Percentiles rank a stretch among this genome's conserved stretches.
phyloP scores from a whole-genome alignment of 1,139 yeast species.

The Diutina ranongensis region DNA sequence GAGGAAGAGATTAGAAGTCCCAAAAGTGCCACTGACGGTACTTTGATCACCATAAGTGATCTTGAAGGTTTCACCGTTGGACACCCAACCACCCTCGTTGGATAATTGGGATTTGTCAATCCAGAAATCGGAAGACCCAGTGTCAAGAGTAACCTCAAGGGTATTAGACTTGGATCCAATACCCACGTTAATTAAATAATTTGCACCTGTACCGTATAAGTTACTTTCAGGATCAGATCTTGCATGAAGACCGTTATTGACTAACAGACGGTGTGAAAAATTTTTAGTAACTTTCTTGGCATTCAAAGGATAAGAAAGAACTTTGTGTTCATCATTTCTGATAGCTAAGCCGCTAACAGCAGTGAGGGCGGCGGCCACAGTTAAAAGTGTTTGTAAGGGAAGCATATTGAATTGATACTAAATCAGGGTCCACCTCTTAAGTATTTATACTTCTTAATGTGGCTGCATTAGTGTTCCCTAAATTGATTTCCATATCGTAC shows the following conservation, averaged over 20 bases:
- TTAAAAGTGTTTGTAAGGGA: neutral
- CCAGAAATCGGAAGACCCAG: conserved; percentile 11
- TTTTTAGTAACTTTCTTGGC: no score
- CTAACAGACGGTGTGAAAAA: no score
- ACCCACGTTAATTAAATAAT: neutral
- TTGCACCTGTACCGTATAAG: neutral
- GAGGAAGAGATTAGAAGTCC: conserved; percentile 7
- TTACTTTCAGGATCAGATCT: neutral
- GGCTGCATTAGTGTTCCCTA: no score
- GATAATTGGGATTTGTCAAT: neutral
- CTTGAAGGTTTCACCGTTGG: conserved; percentile 7
- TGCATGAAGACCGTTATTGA: no score
- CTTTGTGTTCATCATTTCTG: neutral
- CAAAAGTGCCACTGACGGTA: conserved; percentile 7
- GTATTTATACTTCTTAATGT: no score
- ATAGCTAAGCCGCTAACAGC: neutral
- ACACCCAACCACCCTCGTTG: neutral
- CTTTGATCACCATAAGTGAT: conserved; percentile 8
- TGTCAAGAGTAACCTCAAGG: conserved; percentile 7
- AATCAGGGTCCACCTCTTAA: no score
- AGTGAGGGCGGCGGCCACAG: neutral
- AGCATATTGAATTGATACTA: no score
- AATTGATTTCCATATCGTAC: no score
- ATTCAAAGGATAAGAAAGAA: no score
- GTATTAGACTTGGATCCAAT: conserved; percentile 8